A percentile compares a stretch with the other conserved stretches of the same genome.
phyloP scores from a whole-genome alignment of 1,139 yeast genomes.

The Debaryomyces psychrophilus region DNA sequence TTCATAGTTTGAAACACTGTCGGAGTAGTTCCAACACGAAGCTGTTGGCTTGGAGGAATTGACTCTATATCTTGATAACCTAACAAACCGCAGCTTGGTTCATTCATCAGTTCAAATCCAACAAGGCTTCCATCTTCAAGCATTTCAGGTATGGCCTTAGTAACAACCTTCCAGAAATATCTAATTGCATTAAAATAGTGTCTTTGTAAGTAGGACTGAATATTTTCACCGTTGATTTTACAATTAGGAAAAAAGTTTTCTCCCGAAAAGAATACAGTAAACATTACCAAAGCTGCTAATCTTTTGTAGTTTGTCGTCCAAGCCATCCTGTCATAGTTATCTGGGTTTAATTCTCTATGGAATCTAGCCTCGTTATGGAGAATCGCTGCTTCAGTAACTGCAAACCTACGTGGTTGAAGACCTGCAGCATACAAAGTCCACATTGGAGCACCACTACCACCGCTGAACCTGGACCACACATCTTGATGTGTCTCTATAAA shows the following conservation, averaged over 20 bases:
- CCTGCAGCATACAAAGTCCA: slow-evolving; percentile 98
- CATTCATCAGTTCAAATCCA: slow-evolving; percentile 88
- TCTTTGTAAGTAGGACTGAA: slow-evolving; percentile 74
- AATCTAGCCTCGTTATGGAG: slow-evolving; percentile 59
- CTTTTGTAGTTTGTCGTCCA: slow-evolving; percentile 91
- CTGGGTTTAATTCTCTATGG: slow-evolving; percentile 36
- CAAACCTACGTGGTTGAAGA: slow-evolving; percentile 71
- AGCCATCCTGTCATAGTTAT: slow-evolving; percentile 75
- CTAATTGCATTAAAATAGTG: slow-evolving; percentile 61
- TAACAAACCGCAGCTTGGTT: slow-evolving; percentile 72
- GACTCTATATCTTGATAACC: slow-evolving; percentile 53
- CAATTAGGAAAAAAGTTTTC: slow-evolving; percentile 70
- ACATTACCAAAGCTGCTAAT: slow-evolving; percentile 79
- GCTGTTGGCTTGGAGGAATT: slow-evolving; percentile 56
- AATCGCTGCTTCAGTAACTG: slow-evolving; percentile 71
- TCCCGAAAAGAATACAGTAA: slow-evolving; percentile 85
- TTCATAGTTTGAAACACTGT: slow-evolving; percentile 61
- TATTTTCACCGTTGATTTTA: slow-evolving; percentile 66
- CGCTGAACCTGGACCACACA: slow-evolving; percentile 87
- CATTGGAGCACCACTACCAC: slow-evolving; percentile 96
- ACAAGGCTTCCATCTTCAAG: slow-evolving; percentile 56
- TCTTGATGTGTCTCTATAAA: slow-evolving; percentile 92
- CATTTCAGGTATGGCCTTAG: slow-evolving; percentile 53
- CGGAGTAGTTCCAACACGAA: slow-evolving; percentile 70
- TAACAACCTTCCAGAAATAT: slow-evolving; percentile 56